Evolutionary conservation across 2,329 filamentous ascomycete genomes (phyloP).

Genomic region (Cladosporium phlei): DNA sequence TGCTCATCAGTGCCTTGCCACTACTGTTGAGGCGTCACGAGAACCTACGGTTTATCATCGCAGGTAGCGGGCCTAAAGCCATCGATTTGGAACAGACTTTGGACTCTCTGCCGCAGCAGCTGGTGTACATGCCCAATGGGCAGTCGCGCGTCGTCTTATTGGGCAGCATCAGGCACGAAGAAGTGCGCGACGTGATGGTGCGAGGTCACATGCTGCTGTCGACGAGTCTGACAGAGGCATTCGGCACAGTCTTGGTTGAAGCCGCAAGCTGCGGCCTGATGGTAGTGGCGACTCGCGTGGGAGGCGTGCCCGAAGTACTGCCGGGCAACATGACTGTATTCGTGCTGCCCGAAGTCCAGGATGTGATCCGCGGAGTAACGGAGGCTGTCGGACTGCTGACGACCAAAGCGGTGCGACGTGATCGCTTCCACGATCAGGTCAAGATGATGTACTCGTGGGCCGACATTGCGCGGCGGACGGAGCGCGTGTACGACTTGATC

Average conservation of each 20-base stretch:
- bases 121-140: slow-evolving; percentile 47
- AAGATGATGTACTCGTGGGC: slow-evolving; percentile 99
- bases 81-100: slow-evolving; percentile 99
- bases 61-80: slow-evolving; percentile 89
- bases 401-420: slow-evolving; percentile 75
- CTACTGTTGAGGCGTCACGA: slow-evolving; percentile 83
- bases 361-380: slow-evolving; percentile 82
- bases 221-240: slow-evolving; percentile 90
- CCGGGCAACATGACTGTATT: slow-evolving; percentile 97
- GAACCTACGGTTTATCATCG: slow-evolving; percentile 95
- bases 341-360: slow-evolving; percentile 93
- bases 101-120: slow-evolving; percentile 48
- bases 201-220: slow-evolving; percentile 94
- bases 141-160: slow-evolving; percentile 92
- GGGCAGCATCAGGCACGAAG: slow-evolving; percentile 87
- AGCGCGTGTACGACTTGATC: slow-evolving; percentile 92
- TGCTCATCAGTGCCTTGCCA: slow-evolving; percentile 93
- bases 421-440: slow-evolving; percentile 93
- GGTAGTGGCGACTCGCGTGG: slow-evolving; percentile 93
- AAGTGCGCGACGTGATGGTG: slow-evolving; percentile 96
- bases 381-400: slow-evolving; percentile 82
- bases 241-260: slow-evolving; percentile 96
- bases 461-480: slow-evolving; percentile 87
- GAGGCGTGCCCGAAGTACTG: slow-evolving; percentile 92
- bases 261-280: slow-evolving; percentile 93